phyloP scores from a whole-genome alignment of 208 protist genomes.

The Acanthamoeba triangularis region DNA sequence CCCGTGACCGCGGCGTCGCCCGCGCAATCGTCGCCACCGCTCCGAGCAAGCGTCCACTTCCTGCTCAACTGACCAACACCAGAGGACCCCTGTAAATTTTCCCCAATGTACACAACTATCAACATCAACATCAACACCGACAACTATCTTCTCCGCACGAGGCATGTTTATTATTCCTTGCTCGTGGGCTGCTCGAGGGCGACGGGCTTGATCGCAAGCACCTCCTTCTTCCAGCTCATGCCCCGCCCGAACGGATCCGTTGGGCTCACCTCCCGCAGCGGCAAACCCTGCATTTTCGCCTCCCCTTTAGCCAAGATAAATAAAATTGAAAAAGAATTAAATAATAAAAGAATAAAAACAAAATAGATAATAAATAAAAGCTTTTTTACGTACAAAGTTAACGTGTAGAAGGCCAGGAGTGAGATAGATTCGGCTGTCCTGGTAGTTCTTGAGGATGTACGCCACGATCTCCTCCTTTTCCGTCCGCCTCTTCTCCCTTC shows the following conservation, averaged over 20 bases:
- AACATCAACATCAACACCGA: too few species aligned
- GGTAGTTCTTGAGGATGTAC: conserved; percentile 29
- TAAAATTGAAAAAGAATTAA: too few species aligned
- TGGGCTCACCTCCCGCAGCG: neutral
- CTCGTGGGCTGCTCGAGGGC: neutral
- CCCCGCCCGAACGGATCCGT: conserved; percentile 16
- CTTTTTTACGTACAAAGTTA: neutral
- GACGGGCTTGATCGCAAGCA: neutral
- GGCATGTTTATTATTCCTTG: too few species aligned
- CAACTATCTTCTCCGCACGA: neutral
- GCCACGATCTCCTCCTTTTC: neutral
- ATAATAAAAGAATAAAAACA: neutral
- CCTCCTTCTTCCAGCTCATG: conserved; percentile 69
- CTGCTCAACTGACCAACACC: too few species aligned
- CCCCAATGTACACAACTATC: too few species aligned
- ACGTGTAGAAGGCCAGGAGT: neutral
- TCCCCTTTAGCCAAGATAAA: neutral
- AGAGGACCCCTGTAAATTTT: too few species aligned
- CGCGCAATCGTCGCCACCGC: too few species aligned
- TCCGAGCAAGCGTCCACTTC: too few species aligned
- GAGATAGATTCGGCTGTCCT: neutral
- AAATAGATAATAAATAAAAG: neutral
- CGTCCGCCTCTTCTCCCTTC: neutral
- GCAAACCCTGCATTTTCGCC: neutral
- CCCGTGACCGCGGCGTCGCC: too few species aligned